Evolutionary conservation across 1,284 basidiomycete species (phyloP).

Genomic region (Neotropicomus parvogracilis): DNA sequence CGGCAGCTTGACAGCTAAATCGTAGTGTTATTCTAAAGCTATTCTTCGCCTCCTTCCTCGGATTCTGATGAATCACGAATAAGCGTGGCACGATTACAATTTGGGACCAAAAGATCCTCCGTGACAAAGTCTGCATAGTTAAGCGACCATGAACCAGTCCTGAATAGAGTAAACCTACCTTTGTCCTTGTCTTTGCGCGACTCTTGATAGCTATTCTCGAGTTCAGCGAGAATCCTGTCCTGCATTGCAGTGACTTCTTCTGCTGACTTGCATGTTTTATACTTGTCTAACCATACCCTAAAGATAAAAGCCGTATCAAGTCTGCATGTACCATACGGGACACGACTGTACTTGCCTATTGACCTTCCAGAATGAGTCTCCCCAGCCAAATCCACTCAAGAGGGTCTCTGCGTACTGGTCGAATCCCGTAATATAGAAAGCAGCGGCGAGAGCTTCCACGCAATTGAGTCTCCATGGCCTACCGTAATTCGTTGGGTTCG

Average conservation of each 20-base stretch:
- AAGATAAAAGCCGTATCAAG: background rate
- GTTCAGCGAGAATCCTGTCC: conserved; percentile 69
- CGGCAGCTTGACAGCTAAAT: too few relatives aligned
- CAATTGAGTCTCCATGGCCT: conserved; percentile 91
- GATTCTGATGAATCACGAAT: conserved; percentile 5
- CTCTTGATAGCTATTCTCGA: conserved; percentile 44
- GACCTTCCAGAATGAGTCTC: conserved; percentile 78
- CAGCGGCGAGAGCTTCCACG: conserved; percentile 89
- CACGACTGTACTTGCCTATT: conserved; percentile 53
- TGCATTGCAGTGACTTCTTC: conserved; percentile 67
- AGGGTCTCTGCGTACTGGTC: conserved; percentile 75
- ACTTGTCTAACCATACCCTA: conserved; percentile 66
- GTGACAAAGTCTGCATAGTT: background rate
- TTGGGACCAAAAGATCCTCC: conserved; percentile 32
- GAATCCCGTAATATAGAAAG: conserved; percentile 89
- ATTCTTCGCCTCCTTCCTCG: conserved; percentile 13
- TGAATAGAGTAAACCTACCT: conserved; percentile 15
- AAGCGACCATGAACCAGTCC: background rate
- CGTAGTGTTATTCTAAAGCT: too few relatives aligned
- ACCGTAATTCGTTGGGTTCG: conserved; percentile 94
- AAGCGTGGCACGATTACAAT: conserved; percentile 26
- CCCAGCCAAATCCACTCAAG: conserved; percentile 84
- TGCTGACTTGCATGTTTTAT: conserved; percentile 65
- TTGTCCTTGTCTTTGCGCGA: conserved; percentile 21
- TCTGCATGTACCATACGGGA: background rate